phyloP scores from a whole-genome alignment of 495 filamentous ascomycete species.

The Patellaria atrata region DNA sequence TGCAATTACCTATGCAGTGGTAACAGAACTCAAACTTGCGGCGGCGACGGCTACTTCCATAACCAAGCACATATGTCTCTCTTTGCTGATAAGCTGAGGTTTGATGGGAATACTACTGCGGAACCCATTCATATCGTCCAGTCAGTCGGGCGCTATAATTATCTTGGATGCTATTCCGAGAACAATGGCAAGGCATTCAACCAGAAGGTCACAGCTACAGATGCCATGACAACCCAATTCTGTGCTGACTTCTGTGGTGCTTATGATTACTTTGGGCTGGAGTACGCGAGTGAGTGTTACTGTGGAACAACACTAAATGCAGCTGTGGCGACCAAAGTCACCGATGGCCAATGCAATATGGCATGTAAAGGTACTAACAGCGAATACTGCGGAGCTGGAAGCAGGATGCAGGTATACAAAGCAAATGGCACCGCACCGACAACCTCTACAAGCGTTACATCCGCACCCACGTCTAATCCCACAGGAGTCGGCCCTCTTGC shows the following conservation, averaged over 20 bases:
- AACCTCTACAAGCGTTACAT: slow-evolving; percentile 1
- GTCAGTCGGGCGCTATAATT: slow-evolving; percentile 17
- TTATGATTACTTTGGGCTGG: slow-evolving; percentile 15
- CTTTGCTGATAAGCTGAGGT: slow-evolving; percentile 27
- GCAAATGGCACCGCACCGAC: slow-evolving; percentile 2
- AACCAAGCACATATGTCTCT: slow-evolving; percentile 22
- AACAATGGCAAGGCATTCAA: slow-evolving; percentile 4
- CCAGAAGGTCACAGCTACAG: slow-evolving; percentile 1
- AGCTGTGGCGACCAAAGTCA: slow-evolving; percentile 1
- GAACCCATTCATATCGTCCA: slow-evolving; percentile 6
- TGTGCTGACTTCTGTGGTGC: slow-evolving; percentile 12
- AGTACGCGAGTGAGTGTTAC: slow-evolving; percentile 15
- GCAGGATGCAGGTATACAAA: slow-evolving; percentile 13
- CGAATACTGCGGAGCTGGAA: slow-evolving; percentile 14
- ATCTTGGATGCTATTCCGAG: slow-evolving; percentile 28
- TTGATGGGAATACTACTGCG: slow-evolving; percentile 14
- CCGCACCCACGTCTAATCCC: background rate
- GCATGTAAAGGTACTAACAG: slow-evolving; percentile 15
- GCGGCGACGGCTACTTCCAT: slow-evolving; percentile 27
- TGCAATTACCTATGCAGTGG: slow-evolving; percentile 22
- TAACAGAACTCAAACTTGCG: slow-evolving; percentile 28
- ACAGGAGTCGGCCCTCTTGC: background rate
- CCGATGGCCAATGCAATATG: slow-evolving; percentile 9
- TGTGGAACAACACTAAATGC: slow-evolving; percentile 10
- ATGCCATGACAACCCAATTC: slow-evolving; percentile 16